Evolutionary conservation across 1,284 basidiomycete genomes (phyloP), one percentile per base, ranked within the genome.

Genomic region (Kalmanozyma brasiliensis): DNA sequence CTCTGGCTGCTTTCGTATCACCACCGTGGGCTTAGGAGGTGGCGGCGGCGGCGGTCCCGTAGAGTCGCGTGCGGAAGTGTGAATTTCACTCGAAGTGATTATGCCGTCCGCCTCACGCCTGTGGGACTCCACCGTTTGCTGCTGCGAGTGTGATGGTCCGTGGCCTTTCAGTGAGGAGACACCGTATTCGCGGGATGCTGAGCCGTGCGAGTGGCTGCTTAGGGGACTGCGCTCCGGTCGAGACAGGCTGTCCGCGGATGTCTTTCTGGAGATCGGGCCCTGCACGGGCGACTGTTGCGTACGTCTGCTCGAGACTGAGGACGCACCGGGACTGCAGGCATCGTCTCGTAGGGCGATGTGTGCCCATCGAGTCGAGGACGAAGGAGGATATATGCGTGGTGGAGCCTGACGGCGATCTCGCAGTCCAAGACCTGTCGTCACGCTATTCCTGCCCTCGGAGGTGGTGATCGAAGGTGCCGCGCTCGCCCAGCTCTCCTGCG

Each of bases 371-470:
- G 58, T 59, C 22, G 64, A 59, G 16, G 52, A 55, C 11, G 73
- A 75, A 13, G 73, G 73, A 7, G 71, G 73, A 46, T 75, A 70
- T 38, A 75, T 75, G 23, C 73, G 60, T 4, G 71, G 71, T n/a
- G 73, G 66, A n/a, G 57, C 56, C 8, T 75, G 73, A 8, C 73
- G 52, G 32, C 73, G 56, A 23, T 75, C 73, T 33, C 73, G 58
- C 22, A 75, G 43, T 2, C 67, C 70, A 5, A 66, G 37, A 13
- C 57, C 51, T 38, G 52, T 55, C 8, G 30, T 17, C 20, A n/a
- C 42, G 32, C 24, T 40, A 13, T 62, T 53, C 19, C 40, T 49
- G 32, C 67, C 61, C 8, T 71, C 68, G 0, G 53, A 66, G 7
- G 63, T 66, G 3, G 61, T 37, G 41, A 64, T 49, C 23, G 61